Percentiles rank a stretch among this genome's conserved stretches.
Conservation (phyloP, 257 asterid genomes). For the Petrea volubilis region DNA sequence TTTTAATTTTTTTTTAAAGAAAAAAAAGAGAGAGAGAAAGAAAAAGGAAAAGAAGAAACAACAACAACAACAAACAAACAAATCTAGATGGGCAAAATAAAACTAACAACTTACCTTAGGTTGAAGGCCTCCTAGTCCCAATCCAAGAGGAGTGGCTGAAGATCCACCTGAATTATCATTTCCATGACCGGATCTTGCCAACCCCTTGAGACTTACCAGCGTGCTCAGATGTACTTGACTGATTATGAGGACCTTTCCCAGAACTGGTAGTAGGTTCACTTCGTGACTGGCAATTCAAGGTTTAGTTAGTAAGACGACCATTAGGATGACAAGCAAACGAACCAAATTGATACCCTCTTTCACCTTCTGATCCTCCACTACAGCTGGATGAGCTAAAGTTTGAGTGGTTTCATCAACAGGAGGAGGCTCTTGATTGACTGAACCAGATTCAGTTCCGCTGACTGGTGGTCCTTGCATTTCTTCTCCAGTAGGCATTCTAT, state of each 20-base stretch:
- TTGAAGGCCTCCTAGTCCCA: conserved; percentile 80
- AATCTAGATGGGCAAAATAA: conserved; percentile 5
- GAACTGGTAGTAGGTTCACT: conserved; percentile 38
- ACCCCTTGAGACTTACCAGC: conserved; percentile 32
- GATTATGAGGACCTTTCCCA: conserved; percentile 19
- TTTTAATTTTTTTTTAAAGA: too few species aligned
- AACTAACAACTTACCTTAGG: conserved; percentile 58
- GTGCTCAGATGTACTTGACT: conserved; percentile 30
- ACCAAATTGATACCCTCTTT: conserved; percentile 9
- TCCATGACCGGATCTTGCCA: conserved; percentile 39
- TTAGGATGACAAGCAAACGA: not conserved
- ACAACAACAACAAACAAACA: conserved; percentile 19
- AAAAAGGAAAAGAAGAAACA: too few species aligned
- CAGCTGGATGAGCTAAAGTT: conserved; percentile 1
- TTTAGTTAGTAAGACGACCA: conserved; percentile 12
- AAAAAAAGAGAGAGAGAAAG: too few species aligned
- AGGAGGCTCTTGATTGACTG: conserved; percentile 37
- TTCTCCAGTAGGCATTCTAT: conserved; percentile 56
- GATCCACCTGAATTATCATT: conserved; percentile 37
- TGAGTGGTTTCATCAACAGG: conserved; percentile 8
- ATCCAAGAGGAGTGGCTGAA: conserved; percentile 66
- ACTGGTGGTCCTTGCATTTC: conserved; percentile 52
- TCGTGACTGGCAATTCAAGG: conserved; percentile 35
- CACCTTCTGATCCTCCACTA: conserved; percentile 33
- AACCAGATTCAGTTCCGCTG: conserved; percentile 36